phyloP scores from a whole-genome alignment of 768 basidiomycete species.

The Pisolithus albus region DNA sequence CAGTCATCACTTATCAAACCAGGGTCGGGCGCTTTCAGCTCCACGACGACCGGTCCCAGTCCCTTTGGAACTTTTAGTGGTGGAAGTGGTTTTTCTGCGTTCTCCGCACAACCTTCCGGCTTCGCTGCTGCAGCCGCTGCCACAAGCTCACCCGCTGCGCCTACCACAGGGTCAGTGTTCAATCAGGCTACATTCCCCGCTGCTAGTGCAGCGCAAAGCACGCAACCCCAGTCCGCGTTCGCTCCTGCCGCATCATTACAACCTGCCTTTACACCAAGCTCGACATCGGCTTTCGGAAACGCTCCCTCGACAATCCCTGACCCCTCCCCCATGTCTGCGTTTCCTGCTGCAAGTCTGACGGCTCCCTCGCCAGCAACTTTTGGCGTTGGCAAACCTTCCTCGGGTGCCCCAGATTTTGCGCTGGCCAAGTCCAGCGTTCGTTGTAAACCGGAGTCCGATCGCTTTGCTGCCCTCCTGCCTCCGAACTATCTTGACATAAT shows the following conservation, averaged over 20 bases:
- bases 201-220: neutral
- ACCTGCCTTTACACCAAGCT: slow-evolving; percentile 23
- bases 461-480: slow-evolving; percentile 53
- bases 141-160: neutral
- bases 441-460: slow-evolving; percentile 42
- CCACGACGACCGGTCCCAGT: slow-evolving; percentile 29
- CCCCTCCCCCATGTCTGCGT: slow-evolving; percentile 16
- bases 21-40: slow-evolving; percentile 46
- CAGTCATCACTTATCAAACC: slow-evolving; percentile 41
- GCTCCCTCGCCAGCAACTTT: slow-evolving; percentile 22
- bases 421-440: slow-evolving; percentile 23
- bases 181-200: slow-evolving; percentile 18
- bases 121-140: slow-evolving; percentile 24
- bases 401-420: slow-evolving; percentile 29
- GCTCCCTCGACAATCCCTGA: slow-evolving; percentile 13
- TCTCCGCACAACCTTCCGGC: slow-evolving; percentile 40
- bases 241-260: slow-evolving; percentile 8
- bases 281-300: slow-evolving; percentile 13
- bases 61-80: slow-evolving; percentile 25
- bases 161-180: slow-evolving; percentile 3
- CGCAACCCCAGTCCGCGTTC: slow-evolving; percentile 14
- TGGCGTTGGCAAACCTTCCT: slow-evolving; percentile 14
- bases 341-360: slow-evolving; percentile 17
- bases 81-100: slow-evolving; percentile 45
- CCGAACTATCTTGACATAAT: slow-evolving; percentile 50